Percentiles rank a stretch among this genome's conserved stretches.
Evolutionary conservation across 345 rosid species (phyloP).

Genomic region (Jatropha curcas): DNA sequence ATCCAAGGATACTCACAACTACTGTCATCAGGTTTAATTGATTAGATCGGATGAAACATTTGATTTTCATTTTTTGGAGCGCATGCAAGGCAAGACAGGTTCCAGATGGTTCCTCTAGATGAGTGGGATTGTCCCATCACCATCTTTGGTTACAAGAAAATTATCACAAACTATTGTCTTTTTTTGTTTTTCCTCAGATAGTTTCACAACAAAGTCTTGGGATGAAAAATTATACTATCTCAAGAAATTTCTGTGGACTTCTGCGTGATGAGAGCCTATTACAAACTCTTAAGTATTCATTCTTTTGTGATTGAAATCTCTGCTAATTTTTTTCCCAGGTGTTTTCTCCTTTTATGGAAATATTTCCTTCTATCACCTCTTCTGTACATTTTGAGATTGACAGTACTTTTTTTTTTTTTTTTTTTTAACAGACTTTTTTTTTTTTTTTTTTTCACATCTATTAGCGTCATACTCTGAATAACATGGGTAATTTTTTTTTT

Average conservation of each 20-base stretch:
- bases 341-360: not conserved
- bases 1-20: not conserved
- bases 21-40: slow-evolving; percentile 1
- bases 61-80: too few relatives aligned
- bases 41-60: not conserved
- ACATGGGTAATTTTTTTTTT: too few relatives aligned
- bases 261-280: not conserved
- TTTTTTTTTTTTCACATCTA: too few relatives aligned
- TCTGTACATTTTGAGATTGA: not conserved
- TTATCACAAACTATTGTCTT: not conserved
- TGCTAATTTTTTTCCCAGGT: not conserved
- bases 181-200: not conserved
- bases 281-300: not conserved
- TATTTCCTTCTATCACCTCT: not conserved
- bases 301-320: not conserved
- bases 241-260: not conserved
- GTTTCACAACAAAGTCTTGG: not conserved
- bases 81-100: too few relatives aligned
- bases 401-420: too few relatives aligned
- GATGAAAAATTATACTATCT: not conserved
- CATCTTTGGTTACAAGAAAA: not conserved
- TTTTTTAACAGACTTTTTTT: too few relatives aligned
- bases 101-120: too few relatives aligned
- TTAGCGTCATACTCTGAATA: too few relatives aligned
- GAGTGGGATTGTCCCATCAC: not conserved